A percentile compares a stretch with the other conserved stretches of the same genome.
These are phyloP conservation scores for Tephrocybe sp. DNA, from an alignment of 768 basidiomycete genomes.

Conservation along the genomic window DNA sequence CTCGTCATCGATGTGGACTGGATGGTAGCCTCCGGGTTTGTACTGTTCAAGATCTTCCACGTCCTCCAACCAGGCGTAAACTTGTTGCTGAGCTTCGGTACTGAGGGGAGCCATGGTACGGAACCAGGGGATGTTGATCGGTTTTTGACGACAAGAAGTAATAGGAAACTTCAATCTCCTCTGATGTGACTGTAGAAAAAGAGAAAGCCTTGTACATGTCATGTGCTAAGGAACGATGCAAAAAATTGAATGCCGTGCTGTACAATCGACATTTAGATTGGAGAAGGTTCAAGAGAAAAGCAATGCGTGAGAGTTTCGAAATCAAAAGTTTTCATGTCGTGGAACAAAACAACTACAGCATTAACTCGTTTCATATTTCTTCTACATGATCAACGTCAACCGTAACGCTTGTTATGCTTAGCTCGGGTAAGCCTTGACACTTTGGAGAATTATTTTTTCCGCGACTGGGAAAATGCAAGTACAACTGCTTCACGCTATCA, in stretches of 20 bases:
- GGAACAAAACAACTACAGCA: too few species aligned
- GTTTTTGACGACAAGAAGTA: background rate
- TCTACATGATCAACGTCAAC: too few species aligned
- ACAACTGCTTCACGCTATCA: too few species aligned
- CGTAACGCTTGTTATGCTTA: too few species aligned
- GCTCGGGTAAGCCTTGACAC: too few species aligned
- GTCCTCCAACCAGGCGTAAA: background rate
- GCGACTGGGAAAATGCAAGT: too few species aligned
- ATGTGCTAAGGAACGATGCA: background rate
- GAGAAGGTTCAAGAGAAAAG: background rate
- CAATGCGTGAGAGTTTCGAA: too few species aligned
- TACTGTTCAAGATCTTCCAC: slow-evolving; percentile 24
- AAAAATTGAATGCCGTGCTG: background rate
- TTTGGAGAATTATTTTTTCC: too few species aligned
- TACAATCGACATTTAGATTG: background rate
- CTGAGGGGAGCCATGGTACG: background rate
- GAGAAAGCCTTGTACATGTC: background rate
- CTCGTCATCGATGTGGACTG: slow-evolving; percentile 41
- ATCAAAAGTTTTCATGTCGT: too few species aligned
- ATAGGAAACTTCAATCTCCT: background rate
- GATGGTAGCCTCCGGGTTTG: slow-evolving; percentile 32
- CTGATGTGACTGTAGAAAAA: background rate
- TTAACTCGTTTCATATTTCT: too few species aligned
- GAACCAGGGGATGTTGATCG: background rate
- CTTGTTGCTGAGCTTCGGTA: background rate